Evolutionary conservation across 2,329 filamentous ascomycete genomes (phyloP).

Genomic region (Talaromyces sp.): DNA sequence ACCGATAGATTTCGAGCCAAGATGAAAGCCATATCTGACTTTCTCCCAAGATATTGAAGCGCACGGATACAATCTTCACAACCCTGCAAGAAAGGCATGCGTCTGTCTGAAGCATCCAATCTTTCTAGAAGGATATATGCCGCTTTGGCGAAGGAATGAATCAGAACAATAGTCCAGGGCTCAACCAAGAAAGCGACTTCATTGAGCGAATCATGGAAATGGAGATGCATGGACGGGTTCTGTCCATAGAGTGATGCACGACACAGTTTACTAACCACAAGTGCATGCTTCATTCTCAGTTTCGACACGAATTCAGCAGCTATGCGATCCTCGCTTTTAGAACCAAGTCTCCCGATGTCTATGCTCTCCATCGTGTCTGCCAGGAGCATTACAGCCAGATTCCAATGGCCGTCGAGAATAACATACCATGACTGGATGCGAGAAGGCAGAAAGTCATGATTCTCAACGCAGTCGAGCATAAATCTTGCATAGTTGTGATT

Average conservation of each 20-base stretch:
- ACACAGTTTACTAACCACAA: constrained; percentile 48
- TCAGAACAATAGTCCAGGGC: constrained; percentile 57
- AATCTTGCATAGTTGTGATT: constrained; percentile 51
- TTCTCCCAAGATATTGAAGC: constrained; percentile 54
- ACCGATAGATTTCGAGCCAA: constrained; percentile 29
- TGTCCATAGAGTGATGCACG: constrained; percentile 46
- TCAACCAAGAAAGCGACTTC: constrained; percentile 58
- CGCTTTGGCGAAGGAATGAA: constrained; percentile 53
- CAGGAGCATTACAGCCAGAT: constrained; percentile 54
- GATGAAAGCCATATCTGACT: constrained; percentile 52
- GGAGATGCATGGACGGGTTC: constrained; percentile 31
- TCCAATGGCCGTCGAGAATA: constrained; percentile 57
- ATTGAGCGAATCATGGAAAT: constrained; percentile 54
- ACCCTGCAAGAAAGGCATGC: constrained; percentile 21
- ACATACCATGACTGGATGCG: constrained; percentile 61
- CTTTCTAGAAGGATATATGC: constrained; percentile 40
- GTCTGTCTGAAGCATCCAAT: neutral
- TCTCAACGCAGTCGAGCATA: constrained; percentile 50
- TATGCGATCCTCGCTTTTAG: constrained; percentile 26
- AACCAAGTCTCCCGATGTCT: constrained; percentile 37
- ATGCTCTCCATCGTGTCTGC: constrained; percentile 54
- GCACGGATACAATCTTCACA: constrained; percentile 53
- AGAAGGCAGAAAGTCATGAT: constrained; percentile 51
- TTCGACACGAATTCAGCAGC: constrained; percentile 35
- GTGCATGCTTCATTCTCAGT: constrained; percentile 46